These are phyloP conservation scores for Candolleomyces eurysporus DNA, from an alignment of 768 basidiomycete genomes.

Conservation along the genomic window DNA sequence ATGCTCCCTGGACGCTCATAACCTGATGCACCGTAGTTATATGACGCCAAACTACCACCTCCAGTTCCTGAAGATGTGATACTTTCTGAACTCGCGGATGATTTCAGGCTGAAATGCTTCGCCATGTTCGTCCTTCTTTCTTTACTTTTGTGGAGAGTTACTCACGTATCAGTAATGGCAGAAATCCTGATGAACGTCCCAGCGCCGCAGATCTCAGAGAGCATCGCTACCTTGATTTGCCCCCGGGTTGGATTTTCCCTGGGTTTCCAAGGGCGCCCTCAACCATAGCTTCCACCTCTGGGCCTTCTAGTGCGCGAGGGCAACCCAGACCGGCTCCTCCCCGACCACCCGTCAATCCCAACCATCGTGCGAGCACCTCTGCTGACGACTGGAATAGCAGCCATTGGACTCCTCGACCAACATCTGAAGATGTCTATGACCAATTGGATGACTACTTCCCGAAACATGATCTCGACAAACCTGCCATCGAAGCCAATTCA, in stretches of 20 bases:
- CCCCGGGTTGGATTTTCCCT: conserved; percentile 73
- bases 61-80: conserved; percentile 85
- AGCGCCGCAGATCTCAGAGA: conserved; percentile 73
- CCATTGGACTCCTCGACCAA: conserved; percentile 83
- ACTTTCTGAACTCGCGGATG: conserved; percentile 72
- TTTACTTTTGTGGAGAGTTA: background rate
- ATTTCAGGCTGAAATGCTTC: conserved; percentile 88
- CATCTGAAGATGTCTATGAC: conserved; percentile 90
- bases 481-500: conserved; percentile 84
- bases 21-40: conserved; percentile 52
- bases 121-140: conserved; percentile 60
- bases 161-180: conserved; percentile 27
- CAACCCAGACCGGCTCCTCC: conserved; percentile 18
- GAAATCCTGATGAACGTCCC: conserved; percentile 83
- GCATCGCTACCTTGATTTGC: conserved; percentile 76
- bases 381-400: conserved; percentile 61
- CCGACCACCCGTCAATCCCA: conserved; percentile 27
- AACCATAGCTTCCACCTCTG: too few relatives aligned
- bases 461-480: conserved; percentile 92
- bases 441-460: conserved; percentile 95
- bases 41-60: conserved; percentile 79
- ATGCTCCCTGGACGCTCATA: background rate
- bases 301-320: too few relatives aligned
- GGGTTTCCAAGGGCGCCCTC: conserved; percentile 16
- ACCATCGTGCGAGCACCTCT: conserved; percentile 54